Conservation (phyloP, 768 basidiomycete species). For the Tricholoma bakamatsutake region DNA sequence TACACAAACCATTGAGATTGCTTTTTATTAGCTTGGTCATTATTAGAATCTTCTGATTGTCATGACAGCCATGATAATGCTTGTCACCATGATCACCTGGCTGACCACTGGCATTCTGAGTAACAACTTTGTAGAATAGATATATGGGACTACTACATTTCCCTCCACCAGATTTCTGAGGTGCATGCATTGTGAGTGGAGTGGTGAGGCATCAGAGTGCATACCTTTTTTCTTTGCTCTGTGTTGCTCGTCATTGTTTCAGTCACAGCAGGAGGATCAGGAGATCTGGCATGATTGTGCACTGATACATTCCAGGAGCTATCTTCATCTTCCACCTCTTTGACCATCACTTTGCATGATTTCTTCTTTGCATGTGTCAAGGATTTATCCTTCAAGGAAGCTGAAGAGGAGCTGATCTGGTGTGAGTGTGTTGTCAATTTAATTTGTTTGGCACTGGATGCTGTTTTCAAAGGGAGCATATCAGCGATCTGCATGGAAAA, state of each 20-base stretch:
- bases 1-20: conserved; percentile 5
- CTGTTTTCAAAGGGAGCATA: not conserved
- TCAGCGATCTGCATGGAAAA: not conserved
- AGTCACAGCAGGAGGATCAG: not conserved
- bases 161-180: not conserved
- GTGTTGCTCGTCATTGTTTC: not conserved
- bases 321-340: not conserved
- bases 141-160: conserved; percentile 12
- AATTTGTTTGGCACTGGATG: not conserved
- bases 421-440: not conserved
- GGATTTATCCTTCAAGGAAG: not conserved
- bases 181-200: not conserved
- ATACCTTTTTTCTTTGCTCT: not conserved
- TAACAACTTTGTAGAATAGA: conserved; percentile 12
- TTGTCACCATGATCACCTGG: conserved; percentile 14
- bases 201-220: not conserved
- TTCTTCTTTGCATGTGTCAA: not conserved
- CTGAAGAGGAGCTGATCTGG: not conserved
- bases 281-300: not conserved
- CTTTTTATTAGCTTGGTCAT: conserved; percentile 9
- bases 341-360: not conserved
- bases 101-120: conserved; percentile 5
- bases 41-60: conserved; percentile 11
- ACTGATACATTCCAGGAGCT: not conserved
- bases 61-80: conserved; percentile 17